Evolutionary conservation across 192 early-diverging fungal genomes (phyloP).

Genomic region (Phlyctochytrium planicorne): DNA sequence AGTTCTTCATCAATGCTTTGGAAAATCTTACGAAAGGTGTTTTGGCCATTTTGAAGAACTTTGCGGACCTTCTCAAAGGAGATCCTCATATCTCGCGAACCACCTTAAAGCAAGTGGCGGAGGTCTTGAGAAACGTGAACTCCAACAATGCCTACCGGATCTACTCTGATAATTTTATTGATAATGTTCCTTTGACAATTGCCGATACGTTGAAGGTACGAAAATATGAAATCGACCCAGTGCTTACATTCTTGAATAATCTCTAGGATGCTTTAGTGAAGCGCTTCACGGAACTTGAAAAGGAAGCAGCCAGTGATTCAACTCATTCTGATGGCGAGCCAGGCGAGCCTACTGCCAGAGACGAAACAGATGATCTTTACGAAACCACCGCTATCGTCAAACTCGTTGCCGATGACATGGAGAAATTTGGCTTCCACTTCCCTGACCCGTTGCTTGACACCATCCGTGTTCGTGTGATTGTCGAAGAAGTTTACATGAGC

Average conservation of each 20-base stretch:
- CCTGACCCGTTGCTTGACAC: conserved; percentile 24
- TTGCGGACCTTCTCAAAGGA: background rate
- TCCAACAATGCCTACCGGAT: background rate
- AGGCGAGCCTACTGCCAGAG: background rate
- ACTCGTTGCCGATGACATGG: conserved; percentile 11
- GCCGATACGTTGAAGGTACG: background rate
- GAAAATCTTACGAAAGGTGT: background rate
- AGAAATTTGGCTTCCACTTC: conserved; percentile 28
- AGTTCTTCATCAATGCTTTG: background rate
- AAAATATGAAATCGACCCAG: too few relatives aligned
- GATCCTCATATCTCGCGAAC: background rate
- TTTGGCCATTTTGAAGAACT: background rate
- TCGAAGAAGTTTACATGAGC: conserved; percentile 46
- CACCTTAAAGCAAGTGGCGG: background rate
- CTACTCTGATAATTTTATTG: background rate
- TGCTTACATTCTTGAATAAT: too few relatives aligned
- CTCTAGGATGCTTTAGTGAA: background rate
- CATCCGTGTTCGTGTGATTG: conserved; percentile 20
- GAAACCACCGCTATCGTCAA: background rate
- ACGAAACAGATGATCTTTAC: background rate
- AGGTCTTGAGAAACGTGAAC: background rate
- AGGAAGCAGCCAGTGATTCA: too few relatives aligned
- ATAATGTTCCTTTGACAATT: background rate
- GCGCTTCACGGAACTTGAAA: background rate
- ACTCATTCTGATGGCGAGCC: background rate